Conservation (phyloP, 495 filamentous ascomycete genomes). For the Penicillium psychrofluorescens region DNA sequence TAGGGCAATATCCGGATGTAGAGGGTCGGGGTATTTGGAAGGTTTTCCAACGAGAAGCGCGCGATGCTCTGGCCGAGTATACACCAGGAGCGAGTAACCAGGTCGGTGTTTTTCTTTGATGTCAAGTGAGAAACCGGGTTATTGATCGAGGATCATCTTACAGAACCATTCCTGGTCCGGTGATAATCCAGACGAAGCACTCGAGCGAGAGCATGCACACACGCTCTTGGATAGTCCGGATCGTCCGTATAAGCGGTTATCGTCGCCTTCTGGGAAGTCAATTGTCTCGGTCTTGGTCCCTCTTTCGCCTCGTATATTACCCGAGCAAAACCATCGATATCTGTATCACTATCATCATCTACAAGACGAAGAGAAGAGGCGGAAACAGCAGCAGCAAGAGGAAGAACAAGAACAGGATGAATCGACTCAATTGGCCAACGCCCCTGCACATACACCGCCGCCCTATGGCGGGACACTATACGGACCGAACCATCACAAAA, state of each 20-base stretch:
- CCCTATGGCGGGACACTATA: too few species aligned
- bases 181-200: not conserved
- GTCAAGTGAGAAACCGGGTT: too few species aligned
- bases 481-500: not conserved
- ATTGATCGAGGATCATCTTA: too few species aligned
- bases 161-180: too few species aligned
- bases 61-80: not conserved
- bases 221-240: not conserved
- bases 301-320: not conserved
- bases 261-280: not conserved
- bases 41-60: slow-evolving; percentile 2
- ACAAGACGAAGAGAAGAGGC: not conserved
- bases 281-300: slow-evolving; percentile 8
- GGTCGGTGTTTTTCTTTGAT: slow-evolving; percentile 2
- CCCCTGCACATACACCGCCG: too few species aligned
- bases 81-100: not conserved
- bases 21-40: slow-evolving; percentile 3
- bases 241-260: not conserved
- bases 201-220: not conserved
- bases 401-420: too few species aligned
- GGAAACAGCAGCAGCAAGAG: not conserved
- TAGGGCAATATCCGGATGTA: not conserved
- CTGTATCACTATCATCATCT: too few species aligned
- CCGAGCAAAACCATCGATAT: not conserved
- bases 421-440: too few species aligned